Conservation (phyloP, 108 stramenopile species). For the Cyclotella sp. region DNA sequence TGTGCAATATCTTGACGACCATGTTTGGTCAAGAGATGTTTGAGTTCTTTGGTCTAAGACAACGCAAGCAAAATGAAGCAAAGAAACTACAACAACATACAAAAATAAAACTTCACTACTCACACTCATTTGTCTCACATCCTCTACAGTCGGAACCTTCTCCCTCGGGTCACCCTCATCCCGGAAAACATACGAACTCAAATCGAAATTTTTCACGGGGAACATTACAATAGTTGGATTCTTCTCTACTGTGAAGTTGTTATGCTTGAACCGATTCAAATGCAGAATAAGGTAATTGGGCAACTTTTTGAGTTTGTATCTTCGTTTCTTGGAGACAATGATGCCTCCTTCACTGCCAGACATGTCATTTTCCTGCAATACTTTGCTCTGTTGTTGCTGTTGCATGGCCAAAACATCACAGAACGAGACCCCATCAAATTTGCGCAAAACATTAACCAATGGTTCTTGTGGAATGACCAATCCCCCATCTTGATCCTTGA, state of each 20-base stretch:
- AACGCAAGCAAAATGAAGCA: neutral
- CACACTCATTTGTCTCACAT: slow-evolving; percentile 78
- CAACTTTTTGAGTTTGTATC: slow-evolving; percentile 83
- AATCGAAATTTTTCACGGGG: slow-evolving; percentile 96
- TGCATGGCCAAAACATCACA: slow-evolving; percentile 69
- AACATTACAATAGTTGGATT: slow-evolving; percentile 99
- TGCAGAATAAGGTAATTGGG: slow-evolving; percentile 95
- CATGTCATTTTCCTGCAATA: slow-evolving; percentile 17
- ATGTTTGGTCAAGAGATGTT: slow-evolving; percentile 67
- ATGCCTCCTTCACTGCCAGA: slow-evolving; percentile 25
- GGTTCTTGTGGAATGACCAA: slow-evolving; percentile 98
- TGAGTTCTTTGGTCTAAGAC: slow-evolving; percentile 72
- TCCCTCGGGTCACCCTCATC: slow-evolving; percentile 25
- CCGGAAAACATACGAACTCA: slow-evolving; percentile 75
- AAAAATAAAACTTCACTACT: slow-evolving; percentile 23
- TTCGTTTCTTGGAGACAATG: slow-evolving; percentile 64
- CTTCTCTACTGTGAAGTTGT: slow-evolving; percentile 94
- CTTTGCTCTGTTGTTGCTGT: slow-evolving; percentile 1
- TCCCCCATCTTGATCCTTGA: slow-evolving; percentile 95
- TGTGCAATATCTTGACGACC: slow-evolving; percentile 63
- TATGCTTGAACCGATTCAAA: slow-evolving; percentile 92
- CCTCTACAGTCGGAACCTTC: slow-evolving; percentile 66
- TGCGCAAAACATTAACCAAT: slow-evolving; percentile 88
- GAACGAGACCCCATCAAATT: slow-evolving; percentile 94
- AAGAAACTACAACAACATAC: slow-evolving; percentile 2